Conservation (phyloP, 1,139 yeast species). For the Meyerozyma carpophila region DNA sequence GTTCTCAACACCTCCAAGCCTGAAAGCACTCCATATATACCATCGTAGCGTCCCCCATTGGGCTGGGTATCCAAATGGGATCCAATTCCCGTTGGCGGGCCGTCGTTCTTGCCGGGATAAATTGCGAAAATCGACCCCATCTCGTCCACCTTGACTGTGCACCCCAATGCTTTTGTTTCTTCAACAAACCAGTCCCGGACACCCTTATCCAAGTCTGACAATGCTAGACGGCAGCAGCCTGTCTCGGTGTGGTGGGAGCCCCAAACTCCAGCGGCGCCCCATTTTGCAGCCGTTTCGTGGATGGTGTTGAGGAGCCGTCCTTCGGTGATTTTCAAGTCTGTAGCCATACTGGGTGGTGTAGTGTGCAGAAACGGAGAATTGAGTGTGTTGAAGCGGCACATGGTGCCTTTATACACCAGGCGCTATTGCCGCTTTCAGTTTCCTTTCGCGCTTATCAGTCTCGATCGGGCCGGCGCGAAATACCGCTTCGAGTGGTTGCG, state of each 20-base stretch:
- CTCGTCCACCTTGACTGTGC: constrained; percentile 53
- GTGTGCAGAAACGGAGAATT: no score
- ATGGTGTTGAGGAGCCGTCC: constrained; percentile 51
- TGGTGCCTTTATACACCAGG: no score
- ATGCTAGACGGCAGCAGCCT: constrained; percentile 59
- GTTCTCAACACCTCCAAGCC: constrained; percentile 66
- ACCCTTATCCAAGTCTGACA: constrained; percentile 54
- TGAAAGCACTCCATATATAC: constrained; percentile 61
- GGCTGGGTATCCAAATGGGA: constrained; percentile 77
- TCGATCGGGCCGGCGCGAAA: no score
- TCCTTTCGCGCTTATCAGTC: no score
- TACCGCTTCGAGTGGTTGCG: no score
- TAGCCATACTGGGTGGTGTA: neutral
- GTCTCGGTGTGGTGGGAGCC: constrained; percentile 52
- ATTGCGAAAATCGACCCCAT: constrained; percentile 65
- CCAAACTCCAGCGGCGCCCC: constrained; percentile 64
- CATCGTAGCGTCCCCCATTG: constrained; percentile 75
- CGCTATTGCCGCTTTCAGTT: no score
- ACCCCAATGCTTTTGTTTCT: constrained; percentile 51
- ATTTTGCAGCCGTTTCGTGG: constrained; percentile 51
- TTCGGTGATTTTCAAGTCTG: constrained; percentile 3
- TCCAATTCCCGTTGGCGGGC: constrained; percentile 61
- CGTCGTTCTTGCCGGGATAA: constrained; percentile 50
- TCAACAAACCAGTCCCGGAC: constrained; percentile 66
- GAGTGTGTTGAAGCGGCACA: no score